Evolutionary conservation across 2,329 filamentous ascomycete species (phyloP).

Genomic region (Trichoderma cornu-damae): DNA sequence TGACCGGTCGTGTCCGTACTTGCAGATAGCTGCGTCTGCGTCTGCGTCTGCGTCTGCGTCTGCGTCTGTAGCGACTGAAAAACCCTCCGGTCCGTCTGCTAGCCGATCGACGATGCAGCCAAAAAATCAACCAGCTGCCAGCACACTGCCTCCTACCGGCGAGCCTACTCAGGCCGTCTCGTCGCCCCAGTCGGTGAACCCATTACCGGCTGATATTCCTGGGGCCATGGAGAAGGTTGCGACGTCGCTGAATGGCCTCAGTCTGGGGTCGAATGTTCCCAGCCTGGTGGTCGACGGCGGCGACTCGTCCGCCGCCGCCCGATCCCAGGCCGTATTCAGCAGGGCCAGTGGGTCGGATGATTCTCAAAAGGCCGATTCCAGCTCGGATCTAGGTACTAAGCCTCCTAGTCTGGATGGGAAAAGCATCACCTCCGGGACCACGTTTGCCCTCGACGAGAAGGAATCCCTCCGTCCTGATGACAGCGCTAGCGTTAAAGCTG

Average conservation of each 20-base stretch:
- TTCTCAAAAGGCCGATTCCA: slow-evolving; percentile 56
- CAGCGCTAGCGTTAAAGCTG: slow-evolving; percentile 83
- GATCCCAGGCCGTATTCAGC: slow-evolving; percentile 30
- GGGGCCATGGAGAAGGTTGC: slow-evolving; percentile 27
- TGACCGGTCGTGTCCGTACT: slow-evolving; percentile 5
- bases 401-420: slow-evolving; percentile 88
- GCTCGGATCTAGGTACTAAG: slow-evolving; percentile 66
- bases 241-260: slow-evolving; percentile 30
- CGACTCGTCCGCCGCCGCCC: slow-evolving; percentile 37
- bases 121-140: slow-evolving; percentile 25
- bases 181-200: slow-evolving; percentile 21
- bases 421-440: slow-evolving; percentile 88
- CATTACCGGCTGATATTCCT: slow-evolving; percentile 20
- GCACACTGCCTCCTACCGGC: not conserved
- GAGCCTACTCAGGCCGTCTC: slow-evolving; percentile 14
- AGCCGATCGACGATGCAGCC: slow-evolving; percentile 6
- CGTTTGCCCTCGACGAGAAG: slow-evolving; percentile 94
- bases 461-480: slow-evolving; percentile 92
- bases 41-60: too few species aligned
- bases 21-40: slow-evolving; percentile 48
- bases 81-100: slow-evolving; percentile 11
- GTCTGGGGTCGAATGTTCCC: slow-evolving; percentile 30
- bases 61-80: slow-evolving; percentile 38
- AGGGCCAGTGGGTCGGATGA: slow-evolving; percentile 50
- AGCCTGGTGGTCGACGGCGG: slow-evolving; percentile 48